phyloP scores from a whole-genome alignment of 2,329 filamentous ascomycete species.

The Botrytis hyacinthi region DNA sequence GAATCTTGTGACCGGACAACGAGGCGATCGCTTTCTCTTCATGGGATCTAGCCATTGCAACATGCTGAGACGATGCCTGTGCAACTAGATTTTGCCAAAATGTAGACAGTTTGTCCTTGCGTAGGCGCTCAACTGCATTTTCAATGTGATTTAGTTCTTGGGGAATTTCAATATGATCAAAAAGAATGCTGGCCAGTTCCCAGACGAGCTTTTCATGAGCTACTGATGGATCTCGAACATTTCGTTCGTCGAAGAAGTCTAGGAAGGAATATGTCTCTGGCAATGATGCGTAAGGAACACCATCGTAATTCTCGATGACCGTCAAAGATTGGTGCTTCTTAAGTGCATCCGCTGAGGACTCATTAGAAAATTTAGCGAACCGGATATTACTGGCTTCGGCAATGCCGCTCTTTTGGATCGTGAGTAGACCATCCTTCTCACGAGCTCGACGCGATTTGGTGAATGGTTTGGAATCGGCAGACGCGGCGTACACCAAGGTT shows the following conservation, averaged over 20 bases:
- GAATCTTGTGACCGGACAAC: slow-evolving; percentile 73
- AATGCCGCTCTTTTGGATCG: slow-evolving; percentile 55
- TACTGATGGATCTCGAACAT: slow-evolving; percentile 44
- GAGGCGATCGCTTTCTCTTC: slow-evolving; percentile 84
- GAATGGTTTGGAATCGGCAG: slow-evolving; percentile 41
- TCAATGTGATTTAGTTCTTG: slow-evolving; percentile 42
- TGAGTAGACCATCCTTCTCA: slow-evolving; percentile 48
- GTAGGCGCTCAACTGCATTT: slow-evolving; percentile 42
- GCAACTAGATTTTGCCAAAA: slow-evolving; percentile 68
- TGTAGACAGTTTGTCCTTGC: slow-evolving; percentile 64
- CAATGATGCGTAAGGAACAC: slow-evolving; percentile 59
- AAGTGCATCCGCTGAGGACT: slow-evolving; percentile 57
- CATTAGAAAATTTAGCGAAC: slow-evolving; percentile 60
- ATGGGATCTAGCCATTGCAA: slow-evolving; percentile 57
- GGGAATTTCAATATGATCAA: slow-evolving; percentile 62
- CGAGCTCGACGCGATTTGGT: slow-evolving; percentile 33
- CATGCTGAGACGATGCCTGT: slow-evolving; percentile 52
- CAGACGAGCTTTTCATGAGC: slow-evolving; percentile 74
- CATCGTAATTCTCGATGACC: slow-evolving; percentile 52
- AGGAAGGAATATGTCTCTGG: slow-evolving; percentile 48
- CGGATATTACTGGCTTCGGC: slow-evolving; percentile 63
- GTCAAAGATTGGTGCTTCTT: slow-evolving; percentile 55
- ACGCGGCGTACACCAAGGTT: slow-evolving; percentile 63
- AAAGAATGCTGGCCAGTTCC: slow-evolving; percentile 83
- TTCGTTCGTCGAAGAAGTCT: slow-evolving; percentile 46